Conservation (phyloP, 345 rosid species). For the Salix exigua region DNA sequence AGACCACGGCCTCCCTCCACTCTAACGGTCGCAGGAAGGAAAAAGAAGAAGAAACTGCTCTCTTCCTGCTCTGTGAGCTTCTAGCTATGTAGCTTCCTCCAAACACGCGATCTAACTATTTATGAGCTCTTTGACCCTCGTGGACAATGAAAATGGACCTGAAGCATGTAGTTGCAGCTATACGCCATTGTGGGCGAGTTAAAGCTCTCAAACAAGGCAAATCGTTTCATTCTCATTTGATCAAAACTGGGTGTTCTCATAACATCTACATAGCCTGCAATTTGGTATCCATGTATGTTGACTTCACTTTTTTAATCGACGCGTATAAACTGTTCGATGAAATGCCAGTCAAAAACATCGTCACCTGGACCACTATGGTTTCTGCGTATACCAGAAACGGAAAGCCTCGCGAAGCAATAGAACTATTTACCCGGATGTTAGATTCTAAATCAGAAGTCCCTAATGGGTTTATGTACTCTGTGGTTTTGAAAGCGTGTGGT, state of each 20-base stretch:
- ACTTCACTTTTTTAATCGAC: slow-evolving; percentile 25
- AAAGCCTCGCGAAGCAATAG: slow-evolving; percentile 42
- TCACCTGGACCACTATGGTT: slow-evolving; percentile 64
- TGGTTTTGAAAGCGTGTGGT: slow-evolving; percentile 61
- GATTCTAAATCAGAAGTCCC: slow-evolving; percentile 35
- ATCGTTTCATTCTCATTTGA: slow-evolving; percentile 39
- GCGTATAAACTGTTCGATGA: slow-evolving; percentile 59
- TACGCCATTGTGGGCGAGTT: slow-evolving; percentile 53
- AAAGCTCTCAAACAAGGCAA: slow-evolving; percentile 44
- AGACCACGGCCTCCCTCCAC: too few species aligned
- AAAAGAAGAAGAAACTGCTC: too few species aligned
- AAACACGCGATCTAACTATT: neutral
- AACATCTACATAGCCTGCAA: slow-evolving; percentile 45
- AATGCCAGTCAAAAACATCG: slow-evolving; percentile 52
- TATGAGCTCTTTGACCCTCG: neutral
- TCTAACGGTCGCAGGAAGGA: too few species aligned
- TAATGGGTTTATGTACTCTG: slow-evolving; percentile 60
- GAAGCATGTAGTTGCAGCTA: slow-evolving; percentile 36
- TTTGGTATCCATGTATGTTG: slow-evolving; percentile 43
- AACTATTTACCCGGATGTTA: slow-evolving; percentile 41
- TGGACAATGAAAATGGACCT: slow-evolving; percentile 31
- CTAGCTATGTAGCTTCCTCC: neutral
- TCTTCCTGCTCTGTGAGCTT: too few species aligned
- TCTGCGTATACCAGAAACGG: slow-evolving; percentile 42
- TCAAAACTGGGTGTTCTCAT: slow-evolving; percentile 36